A percentile compares a stretch with the other conserved stretches of the same genome.
Conservation (phyloP, 768 basidiomycete genomes). For the Grammothele lineata region DNA sequence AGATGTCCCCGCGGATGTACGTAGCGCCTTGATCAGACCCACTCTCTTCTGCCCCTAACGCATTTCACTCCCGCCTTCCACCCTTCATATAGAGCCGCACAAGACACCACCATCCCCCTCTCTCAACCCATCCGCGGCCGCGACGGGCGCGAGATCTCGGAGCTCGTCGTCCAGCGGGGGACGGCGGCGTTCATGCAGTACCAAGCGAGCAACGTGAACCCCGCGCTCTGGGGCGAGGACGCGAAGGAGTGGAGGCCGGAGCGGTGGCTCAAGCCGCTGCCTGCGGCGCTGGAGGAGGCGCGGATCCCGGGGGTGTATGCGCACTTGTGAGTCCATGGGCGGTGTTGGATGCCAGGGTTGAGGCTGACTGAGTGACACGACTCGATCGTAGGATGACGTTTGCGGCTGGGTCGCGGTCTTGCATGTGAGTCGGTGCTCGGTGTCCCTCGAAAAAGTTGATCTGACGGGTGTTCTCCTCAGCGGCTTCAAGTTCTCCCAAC, state of each 20-base stretch:
- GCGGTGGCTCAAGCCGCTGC: constrained; percentile 17
- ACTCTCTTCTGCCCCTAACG: not conserved
- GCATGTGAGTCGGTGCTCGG: constrained; percentile 10
- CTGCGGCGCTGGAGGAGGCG: constrained; percentile 10
- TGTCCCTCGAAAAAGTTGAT: too few species aligned
- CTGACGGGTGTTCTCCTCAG: not conserved
- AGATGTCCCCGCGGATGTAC: too few species aligned
- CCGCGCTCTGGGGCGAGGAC: constrained; percentile 20
- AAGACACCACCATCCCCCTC: constrained; percentile 40
- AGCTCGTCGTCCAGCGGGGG: constrained; percentile 19
- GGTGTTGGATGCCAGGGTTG: not conserved
- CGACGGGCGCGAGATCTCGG: constrained; percentile 8
- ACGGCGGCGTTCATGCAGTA: constrained; percentile 20
- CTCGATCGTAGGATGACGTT: constrained; percentile 14
- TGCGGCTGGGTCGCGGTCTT: constrained; percentile 3
- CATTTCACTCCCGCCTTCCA: not conserved
- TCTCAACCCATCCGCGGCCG: constrained; percentile 6
- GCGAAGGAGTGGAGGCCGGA: constrained; percentile 22
- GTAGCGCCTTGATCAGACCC: too few species aligned
- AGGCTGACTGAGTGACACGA: not conserved
- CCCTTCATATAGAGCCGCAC: constrained; percentile 15
- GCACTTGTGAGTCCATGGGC: constrained; percentile 6
- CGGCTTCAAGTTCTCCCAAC: constrained; percentile 21
- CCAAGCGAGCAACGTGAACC: constrained; percentile 20
- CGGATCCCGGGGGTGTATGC: constrained; percentile 13